Evolutionary conservation across 192 early-diverging fungal genomes (phyloP).

Genomic region (Rhizophlyctis rosea): DNA sequence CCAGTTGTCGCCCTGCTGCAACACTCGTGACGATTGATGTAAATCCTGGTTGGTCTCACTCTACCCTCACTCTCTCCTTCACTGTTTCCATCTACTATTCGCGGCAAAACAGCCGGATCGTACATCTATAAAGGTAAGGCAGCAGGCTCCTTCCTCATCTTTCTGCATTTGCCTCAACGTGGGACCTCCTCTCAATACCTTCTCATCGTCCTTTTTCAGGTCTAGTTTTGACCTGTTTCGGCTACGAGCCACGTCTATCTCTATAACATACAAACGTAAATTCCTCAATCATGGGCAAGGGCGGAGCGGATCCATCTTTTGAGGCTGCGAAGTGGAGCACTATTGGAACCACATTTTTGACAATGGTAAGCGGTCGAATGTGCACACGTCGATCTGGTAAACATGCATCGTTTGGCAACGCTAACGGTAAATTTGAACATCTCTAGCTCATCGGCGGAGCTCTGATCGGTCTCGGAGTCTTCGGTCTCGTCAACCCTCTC

Average conservation of each 20-base stretch:
- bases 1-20: too few relatives aligned
- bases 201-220: slow-evolving; percentile 1
- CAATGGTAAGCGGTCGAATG: slow-evolving; percentile 11
- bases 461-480: slow-evolving; percentile 37
- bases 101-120: too few relatives aligned
- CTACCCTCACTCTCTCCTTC: too few relatives aligned
- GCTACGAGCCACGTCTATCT: neutral
- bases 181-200: neutral
- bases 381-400: too few relatives aligned
- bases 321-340: slow-evolving; percentile 23
- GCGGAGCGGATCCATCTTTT: slow-evolving; percentile 5
- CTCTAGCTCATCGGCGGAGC: slow-evolving; percentile 22
- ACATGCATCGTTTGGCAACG: too few relatives aligned
- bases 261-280: neutral
- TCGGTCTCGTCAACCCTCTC: slow-evolving; percentile 31
- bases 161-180: too few relatives aligned
- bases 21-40: too few relatives aligned
- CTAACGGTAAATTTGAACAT: too few relatives aligned
- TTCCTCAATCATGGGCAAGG: slow-evolving; percentile 4
- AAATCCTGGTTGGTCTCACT: too few relatives aligned
- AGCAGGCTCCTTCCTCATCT: too few relatives aligned
- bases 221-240: neutral
- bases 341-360: slow-evolving; percentile 13
- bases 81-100: too few relatives aligned
- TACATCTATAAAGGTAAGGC: too few relatives aligned